Conservation (phyloP, 495 filamentous ascomycete species). For the Echria macrotheca region DNA sequence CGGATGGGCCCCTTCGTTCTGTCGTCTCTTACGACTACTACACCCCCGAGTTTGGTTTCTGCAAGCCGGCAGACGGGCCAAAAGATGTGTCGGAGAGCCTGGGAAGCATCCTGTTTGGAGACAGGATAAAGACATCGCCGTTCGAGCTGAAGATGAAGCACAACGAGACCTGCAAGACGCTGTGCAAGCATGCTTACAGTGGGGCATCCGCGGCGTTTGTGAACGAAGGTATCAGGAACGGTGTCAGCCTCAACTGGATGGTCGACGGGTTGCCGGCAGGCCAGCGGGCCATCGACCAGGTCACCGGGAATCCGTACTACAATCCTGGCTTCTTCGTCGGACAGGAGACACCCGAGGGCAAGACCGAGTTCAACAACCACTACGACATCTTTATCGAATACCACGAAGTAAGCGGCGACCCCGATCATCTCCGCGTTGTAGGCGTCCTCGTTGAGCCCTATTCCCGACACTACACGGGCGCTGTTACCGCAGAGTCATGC, state of each 20-base stretch:
- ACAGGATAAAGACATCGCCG: constrained; percentile 88
- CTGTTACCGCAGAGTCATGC: constrained; percentile 56
- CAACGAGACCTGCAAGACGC: constrained; percentile 78
- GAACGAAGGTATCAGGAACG: constrained; percentile 71
- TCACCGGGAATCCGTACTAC: constrained; percentile 70
- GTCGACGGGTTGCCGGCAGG: constrained; percentile 91
- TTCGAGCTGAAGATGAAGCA: constrained; percentile 78
- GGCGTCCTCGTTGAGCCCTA: constrained; percentile 81
- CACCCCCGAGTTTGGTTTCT: constrained; percentile 79
- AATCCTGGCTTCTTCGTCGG: constrained; percentile 86
- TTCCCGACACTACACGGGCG: constrained; percentile 58
- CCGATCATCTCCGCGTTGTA: constrained; percentile 73
- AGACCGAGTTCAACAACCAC: constrained; percentile 77
- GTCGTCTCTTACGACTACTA: constrained; percentile 96
- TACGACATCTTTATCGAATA: constrained; percentile 93
- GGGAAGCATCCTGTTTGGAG: constrained; percentile 93
- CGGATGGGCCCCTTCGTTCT: constrained; percentile 77
- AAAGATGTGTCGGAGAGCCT: constrained; percentile 77
- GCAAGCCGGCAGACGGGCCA: constrained; percentile 67
- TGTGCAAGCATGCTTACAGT: constrained; percentile 67
- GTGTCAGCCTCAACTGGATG: constrained; percentile 90
- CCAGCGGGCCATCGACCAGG: constrained; percentile 65
- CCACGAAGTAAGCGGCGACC: constrained; percentile 58
- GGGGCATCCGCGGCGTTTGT: constrained; percentile 68
- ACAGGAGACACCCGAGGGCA: constrained; percentile 39